Evolutionary conservation across 805 yeast species (phyloP).

Genomic region (Brettanomyces naardenensis): DNA sequence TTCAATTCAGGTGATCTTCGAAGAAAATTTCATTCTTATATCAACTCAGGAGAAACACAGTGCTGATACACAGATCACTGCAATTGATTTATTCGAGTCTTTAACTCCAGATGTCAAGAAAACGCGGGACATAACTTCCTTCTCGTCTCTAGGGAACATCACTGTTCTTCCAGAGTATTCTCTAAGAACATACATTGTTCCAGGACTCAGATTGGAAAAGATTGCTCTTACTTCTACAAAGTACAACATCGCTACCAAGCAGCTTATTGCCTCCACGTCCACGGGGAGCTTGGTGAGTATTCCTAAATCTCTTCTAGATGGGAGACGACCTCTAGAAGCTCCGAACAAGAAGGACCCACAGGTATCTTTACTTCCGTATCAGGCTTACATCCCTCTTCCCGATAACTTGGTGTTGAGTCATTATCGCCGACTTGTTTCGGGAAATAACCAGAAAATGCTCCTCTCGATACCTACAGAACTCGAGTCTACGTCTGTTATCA

Average conservation of each 20-base stretch:
- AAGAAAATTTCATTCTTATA: constrained; percentile 80
- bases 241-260: constrained; percentile 61
- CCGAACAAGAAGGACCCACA: constrained; percentile 38
- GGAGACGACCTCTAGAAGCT: constrained; percentile 57
- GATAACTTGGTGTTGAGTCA: constrained; percentile 47
- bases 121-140: constrained; percentile 6
- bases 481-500: constrained; percentile 75
- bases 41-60: constrained; percentile 48
- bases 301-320: constrained; percentile 64
- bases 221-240: constrained; percentile 50
- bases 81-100: constrained; percentile 76
- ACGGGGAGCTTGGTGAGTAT: constrained; percentile 57
- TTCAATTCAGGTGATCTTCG: constrained; percentile 47
- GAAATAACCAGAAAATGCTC: constrained; percentile 20
- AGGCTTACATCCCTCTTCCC: constrained; percentile 47
- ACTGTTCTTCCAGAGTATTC: constrained; percentile 39
- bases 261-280: constrained; percentile 49
- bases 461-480: constrained; percentile 53
- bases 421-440: constrained; percentile 31
- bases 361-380: constrained; percentile 58
- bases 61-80: constrained; percentile 46
- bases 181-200: constrained; percentile 52
- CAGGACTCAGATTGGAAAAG: constrained; percentile 41
- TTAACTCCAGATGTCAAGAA: constrained; percentile 39
- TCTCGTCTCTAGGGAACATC: constrained; percentile 11